Percentiles rank a stretch among this genome's conserved stretches.
phyloP scores from a whole-genome alignment of 768 basidiomycete genomes.

The Gautieria morchelliformis region DNA sequence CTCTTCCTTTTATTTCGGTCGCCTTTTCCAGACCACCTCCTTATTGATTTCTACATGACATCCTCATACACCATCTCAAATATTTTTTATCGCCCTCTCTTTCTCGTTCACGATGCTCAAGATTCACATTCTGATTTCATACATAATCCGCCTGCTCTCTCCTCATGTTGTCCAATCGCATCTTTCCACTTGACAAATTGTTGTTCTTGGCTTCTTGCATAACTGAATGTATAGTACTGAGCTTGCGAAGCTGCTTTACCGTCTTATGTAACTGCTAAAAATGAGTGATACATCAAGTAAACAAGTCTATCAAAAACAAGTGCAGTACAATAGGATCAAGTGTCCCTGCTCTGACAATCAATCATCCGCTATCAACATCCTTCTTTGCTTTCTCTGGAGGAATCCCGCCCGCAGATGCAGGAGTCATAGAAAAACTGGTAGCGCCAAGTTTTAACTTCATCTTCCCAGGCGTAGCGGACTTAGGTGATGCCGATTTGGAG shows the following conservation, averaged over 20 bases:
- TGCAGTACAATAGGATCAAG: neutral
- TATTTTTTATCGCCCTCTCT: neutral
- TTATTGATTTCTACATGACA: constrained; percentile 2
- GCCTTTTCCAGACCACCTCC: neutral
- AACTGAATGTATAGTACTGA: constrained; percentile 2
- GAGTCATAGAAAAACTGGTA: constrained; percentile 25
- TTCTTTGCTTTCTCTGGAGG: neutral
- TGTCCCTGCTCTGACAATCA: neutral
- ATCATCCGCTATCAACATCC: constrained; percentile 2
- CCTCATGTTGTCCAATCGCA: constrained; percentile 8
- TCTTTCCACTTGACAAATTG: constrained; percentile 1
- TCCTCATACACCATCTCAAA: constrained; percentile 1
- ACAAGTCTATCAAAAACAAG: neutral
- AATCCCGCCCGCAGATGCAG: constrained; percentile 49
- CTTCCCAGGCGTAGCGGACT: constrained; percentile 37
- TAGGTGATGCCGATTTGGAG: constrained; percentile 10
- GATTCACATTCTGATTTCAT: constrained; percentile 5
- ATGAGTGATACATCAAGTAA: neutral
- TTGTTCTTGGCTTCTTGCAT: constrained; percentile 5
- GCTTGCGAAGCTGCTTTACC: constrained; percentile 1
- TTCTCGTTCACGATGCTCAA: neutral
- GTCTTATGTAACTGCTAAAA: neutral
- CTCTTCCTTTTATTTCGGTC: neutral
- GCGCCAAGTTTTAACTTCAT: constrained; percentile 65
- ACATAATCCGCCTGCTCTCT: constrained; percentile 14